phyloP scores from a whole-genome alignment of 148 eudicot genomes.

The Linanthus parryae region DNA sequence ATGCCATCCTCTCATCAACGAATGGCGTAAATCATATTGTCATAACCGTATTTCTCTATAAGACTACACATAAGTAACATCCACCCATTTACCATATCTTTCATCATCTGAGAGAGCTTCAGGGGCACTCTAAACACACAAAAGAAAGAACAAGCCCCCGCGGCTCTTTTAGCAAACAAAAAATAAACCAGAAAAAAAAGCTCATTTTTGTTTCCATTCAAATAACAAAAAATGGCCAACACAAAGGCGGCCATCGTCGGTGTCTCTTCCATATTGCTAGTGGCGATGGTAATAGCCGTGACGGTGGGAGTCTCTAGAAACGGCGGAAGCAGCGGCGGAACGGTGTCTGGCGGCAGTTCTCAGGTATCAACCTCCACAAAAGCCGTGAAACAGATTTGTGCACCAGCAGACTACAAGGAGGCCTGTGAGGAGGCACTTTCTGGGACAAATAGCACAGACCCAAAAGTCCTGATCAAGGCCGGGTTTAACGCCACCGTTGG shows the following conservation, averaged over 20 bases:
- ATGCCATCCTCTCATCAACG: no score
- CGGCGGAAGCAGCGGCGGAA: background rate
- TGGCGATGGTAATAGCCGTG: conserved; percentile 23
- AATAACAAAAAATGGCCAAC: background rate
- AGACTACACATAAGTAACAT: no score
- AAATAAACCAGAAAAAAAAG: no score
- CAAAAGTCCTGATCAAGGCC: conserved; percentile 29
- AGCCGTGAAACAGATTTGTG: conserved; percentile 26
- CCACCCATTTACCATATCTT: no score
- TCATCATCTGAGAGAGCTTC: no score
- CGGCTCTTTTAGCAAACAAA: no score
- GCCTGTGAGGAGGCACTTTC: conserved; percentile 24
- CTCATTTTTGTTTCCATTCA: background rate
- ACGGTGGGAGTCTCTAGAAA: conserved; percentile 3
- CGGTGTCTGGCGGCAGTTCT: no score
- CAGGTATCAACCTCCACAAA: conserved; percentile 21
- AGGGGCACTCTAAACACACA: no score
- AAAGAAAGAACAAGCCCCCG: no score
- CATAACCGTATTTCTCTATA: no score
- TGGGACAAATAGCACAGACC: conserved; percentile 24
- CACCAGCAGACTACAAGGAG: conserved; percentile 27
- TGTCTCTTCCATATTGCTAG: conserved; percentile 15
- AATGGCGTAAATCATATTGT: no score
- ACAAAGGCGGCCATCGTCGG: conserved; percentile 24
- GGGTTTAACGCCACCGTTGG: conserved; percentile 26